phyloP scores from a whole-genome alignment of 2,329 filamentous ascomycete genomes.

The Pleurostoma richardsiae region DNA sequence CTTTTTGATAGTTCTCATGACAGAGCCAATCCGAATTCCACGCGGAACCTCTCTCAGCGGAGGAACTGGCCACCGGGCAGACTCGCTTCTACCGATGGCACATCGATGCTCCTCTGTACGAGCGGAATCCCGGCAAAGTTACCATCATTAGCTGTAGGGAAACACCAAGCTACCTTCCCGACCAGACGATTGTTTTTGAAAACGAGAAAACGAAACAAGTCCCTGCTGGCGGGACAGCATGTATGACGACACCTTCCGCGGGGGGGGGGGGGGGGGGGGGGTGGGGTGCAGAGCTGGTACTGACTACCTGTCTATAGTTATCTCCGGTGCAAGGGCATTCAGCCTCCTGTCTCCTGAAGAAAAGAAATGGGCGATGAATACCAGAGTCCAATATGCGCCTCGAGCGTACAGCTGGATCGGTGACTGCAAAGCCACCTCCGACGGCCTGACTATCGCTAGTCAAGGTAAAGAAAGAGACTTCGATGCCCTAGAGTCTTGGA shows the following conservation, averaged over 20 bases:
- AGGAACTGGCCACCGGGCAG: constrained; percentile 11
- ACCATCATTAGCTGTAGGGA: constrained; percentile 8
- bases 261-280: too few relatives aligned
- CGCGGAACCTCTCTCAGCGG: constrained; percentile 7
- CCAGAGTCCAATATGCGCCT: constrained; percentile 19
- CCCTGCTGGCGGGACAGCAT: background rate
- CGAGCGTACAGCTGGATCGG: constrained; percentile 20
- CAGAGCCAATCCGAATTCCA: background rate
- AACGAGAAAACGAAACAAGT: background rate
- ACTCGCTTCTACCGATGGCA: constrained; percentile 22
- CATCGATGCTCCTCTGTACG: constrained; percentile 21
- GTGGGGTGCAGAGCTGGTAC: too few relatives aligned
- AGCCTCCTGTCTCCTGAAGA: constrained; percentile 16
- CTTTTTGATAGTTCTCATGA: background rate
- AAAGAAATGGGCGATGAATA: constrained; percentile 18
- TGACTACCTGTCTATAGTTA: constrained; percentile 14
- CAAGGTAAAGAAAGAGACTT: background rate
- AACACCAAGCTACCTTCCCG: background rate
- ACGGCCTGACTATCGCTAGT: constrained; percentile 16
- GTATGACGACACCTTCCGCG: background rate
- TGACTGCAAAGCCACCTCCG: constrained; percentile 20
- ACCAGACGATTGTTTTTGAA: background rate
- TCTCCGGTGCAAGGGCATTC: constrained; percentile 18
- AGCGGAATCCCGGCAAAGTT: constrained; percentile 18
- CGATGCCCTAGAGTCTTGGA: background rate